These are phyloP conservation scores for Trichoderma pleuroti DNA, from an alignment of 2,329 filamentous ascomycete species.

Conservation along the genomic window DNA sequence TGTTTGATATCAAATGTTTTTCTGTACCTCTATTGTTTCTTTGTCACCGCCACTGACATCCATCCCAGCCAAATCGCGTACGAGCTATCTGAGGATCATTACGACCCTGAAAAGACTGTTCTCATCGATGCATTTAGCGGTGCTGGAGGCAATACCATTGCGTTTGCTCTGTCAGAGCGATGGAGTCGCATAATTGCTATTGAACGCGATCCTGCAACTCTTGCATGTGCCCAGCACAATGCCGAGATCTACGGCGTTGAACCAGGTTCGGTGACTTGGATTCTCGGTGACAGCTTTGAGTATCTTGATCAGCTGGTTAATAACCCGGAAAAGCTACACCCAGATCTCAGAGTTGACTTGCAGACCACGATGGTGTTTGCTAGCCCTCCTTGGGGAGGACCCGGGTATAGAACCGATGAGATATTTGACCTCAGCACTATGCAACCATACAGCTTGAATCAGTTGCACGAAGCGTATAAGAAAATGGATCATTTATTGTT, in stretches of 20 bases:
- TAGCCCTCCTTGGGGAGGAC: conserved; percentile 59
- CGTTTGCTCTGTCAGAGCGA: conserved; percentile 76
- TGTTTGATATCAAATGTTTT: conserved; percentile 25
- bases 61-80: conserved; percentile 64
- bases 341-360: conserved; percentile 40
- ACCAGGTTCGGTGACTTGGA: conserved; percentile 72
- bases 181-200: conserved; percentile 86
- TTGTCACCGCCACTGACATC: neutral
- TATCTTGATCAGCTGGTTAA: conserved; percentile 51
- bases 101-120: conserved; percentile 54
- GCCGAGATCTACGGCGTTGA: conserved; percentile 78
- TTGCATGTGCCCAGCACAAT: conserved; percentile 91
- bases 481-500: conserved; percentile 67
- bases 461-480: conserved; percentile 61
- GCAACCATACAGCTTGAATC: conserved; percentile 75
- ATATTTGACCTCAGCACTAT: conserved; percentile 83
- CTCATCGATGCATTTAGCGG: conserved; percentile 89
- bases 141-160: conserved; percentile 89
- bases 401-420: conserved; percentile 53
- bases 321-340: conserved; percentile 35
- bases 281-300: conserved; percentile 82
- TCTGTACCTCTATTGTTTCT: neutral
- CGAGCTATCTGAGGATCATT: conserved; percentile 68
- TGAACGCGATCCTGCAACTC: conserved; percentile 74
- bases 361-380: conserved; percentile 50